Conservation (phyloP, 345 rosid genomes). For the Eutrema heterophyllum region DNA sequence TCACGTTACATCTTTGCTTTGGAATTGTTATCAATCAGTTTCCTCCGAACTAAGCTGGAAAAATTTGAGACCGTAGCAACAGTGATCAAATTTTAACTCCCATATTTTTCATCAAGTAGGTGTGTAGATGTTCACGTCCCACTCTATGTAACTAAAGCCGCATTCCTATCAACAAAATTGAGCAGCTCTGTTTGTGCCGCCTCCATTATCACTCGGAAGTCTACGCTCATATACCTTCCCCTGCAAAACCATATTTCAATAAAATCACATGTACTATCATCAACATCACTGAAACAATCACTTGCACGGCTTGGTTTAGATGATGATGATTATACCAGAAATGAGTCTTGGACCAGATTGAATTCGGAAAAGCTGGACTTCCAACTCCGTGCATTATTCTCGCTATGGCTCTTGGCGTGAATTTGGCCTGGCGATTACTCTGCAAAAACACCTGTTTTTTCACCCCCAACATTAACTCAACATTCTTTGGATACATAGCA, state of each 20-base stretch:
- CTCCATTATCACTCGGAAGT: slow-evolving; percentile 68
- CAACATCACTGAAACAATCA: neutral
- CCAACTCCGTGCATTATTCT: slow-evolving; percentile 94
- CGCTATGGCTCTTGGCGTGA: slow-evolving; percentile 89
- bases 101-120: neutral
- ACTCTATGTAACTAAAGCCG: slow-evolving; percentile 17
- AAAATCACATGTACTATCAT: neutral
- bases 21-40: neutral
- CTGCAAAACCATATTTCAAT: slow-evolving; percentile 34
- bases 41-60: neutral
- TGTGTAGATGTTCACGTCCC: neutral
- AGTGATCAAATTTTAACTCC: neutral
- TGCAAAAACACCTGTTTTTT: slow-evolving; percentile 73
- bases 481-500: neutral
- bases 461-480: slow-evolving; percentile 1
- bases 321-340: slow-evolving; percentile 59
- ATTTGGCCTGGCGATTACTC: slow-evolving; percentile 70
- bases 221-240: slow-evolving; percentile 71
- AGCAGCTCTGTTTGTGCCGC: slow-evolving; percentile 75
- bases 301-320: slow-evolving; percentile 8
- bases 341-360: slow-evolving; percentile 82
- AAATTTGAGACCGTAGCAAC: neutral
- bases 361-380: slow-evolving; percentile 82
- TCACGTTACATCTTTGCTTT: neutral
- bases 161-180: slow-evolving; percentile 26